phyloP scores from a whole-genome alignment of 2,329 filamentous ascomycete species.

The Ascosphaera aggregata region DNA sequence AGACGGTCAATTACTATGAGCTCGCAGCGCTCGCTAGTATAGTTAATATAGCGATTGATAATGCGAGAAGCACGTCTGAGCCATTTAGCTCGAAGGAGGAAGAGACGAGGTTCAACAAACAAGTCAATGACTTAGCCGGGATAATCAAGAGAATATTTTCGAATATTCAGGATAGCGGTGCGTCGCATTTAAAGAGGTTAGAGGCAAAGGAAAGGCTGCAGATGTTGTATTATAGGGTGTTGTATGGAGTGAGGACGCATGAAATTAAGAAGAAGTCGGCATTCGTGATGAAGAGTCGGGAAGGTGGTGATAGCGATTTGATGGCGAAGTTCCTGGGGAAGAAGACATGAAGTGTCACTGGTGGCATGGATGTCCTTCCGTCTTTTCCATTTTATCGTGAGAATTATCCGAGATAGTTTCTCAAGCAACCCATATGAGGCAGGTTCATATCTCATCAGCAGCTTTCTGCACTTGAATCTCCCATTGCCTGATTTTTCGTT shows the following conservation, averaged over 20 bases:
- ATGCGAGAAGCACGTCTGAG: conserved; percentile 20
- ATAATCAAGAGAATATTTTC: conserved; percentile 32
- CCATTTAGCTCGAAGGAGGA: conserved; percentile 8
- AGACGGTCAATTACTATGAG: conserved; percentile 35
- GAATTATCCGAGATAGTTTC: no score
- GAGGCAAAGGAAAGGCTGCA: conserved; percentile 59
- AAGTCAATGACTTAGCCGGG: conserved; percentile 42
- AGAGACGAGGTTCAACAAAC: conserved; percentile 38
- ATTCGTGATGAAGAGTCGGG: conserved; percentile 10
- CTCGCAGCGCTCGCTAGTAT: conserved; percentile 42
- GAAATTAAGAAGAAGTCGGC: conserved; percentile 27
- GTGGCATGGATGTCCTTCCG: conserved; percentile 1
- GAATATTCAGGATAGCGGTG: conserved; percentile 50
- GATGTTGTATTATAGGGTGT: conserved; percentile 47
- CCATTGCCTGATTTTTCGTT: conserved; percentile 39
- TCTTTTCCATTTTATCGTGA: neutral
- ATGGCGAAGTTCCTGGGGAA: conserved; percentile 1
- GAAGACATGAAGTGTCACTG: conserved; percentile 5
- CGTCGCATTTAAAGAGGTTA: conserved; percentile 45
- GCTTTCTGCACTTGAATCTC: conserved; percentile 20
- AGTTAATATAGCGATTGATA: conserved; percentile 53
- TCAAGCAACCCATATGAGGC: no score
- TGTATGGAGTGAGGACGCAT: conserved; percentile 45
- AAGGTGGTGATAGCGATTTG: neutral
- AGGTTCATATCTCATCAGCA: conserved; percentile 3